Conservation (phyloP, 1,284 basidiomycete species). For the Boletus semigastroideus region DNA sequence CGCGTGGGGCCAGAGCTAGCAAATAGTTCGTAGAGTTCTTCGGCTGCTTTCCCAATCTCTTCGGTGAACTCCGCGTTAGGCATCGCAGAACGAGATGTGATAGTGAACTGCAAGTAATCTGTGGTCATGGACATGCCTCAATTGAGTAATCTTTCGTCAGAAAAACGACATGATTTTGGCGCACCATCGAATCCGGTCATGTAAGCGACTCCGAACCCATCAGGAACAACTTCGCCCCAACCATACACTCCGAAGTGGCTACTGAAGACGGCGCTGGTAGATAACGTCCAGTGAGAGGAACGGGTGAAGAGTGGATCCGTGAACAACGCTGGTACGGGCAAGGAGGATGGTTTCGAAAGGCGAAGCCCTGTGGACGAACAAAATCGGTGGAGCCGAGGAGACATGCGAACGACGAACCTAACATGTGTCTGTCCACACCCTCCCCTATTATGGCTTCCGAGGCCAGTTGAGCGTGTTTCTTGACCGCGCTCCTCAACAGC, state of each 20-base stretch:
- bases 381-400: not conserved
- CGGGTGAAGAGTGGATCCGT: conserved; percentile 69
- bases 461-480: conserved; percentile 71
- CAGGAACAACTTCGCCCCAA: conserved; percentile 83
- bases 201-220: conserved; percentile 79
- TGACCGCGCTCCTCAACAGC: conserved; percentile 66
- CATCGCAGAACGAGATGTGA: conserved; percentile 77
- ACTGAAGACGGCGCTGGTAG: conserved; percentile 87
- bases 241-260: conserved; percentile 81
- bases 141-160: not conserved
- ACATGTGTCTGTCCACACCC: conserved; percentile 83
- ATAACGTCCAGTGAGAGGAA: conserved; percentile 70
- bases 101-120: conserved; percentile 79
- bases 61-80: conserved; percentile 67
- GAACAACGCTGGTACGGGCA: conserved; percentile 67
- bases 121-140: conserved; percentile 1
- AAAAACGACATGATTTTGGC: conserved; percentile 14
- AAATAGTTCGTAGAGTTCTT: conserved; percentile 62
- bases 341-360: conserved; percentile 59
- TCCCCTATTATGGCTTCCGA: conserved; percentile 68
- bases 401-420: conserved; percentile 49
- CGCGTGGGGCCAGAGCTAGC: not conserved
- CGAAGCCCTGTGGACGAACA: conserved; percentile 54
- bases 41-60: conserved; percentile 66
- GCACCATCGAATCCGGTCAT: conserved; percentile 71